phyloP scores from a whole-genome alignment of 192 early-diverging fungal genomes.

The Martensiomyces pterosporus region DNA sequence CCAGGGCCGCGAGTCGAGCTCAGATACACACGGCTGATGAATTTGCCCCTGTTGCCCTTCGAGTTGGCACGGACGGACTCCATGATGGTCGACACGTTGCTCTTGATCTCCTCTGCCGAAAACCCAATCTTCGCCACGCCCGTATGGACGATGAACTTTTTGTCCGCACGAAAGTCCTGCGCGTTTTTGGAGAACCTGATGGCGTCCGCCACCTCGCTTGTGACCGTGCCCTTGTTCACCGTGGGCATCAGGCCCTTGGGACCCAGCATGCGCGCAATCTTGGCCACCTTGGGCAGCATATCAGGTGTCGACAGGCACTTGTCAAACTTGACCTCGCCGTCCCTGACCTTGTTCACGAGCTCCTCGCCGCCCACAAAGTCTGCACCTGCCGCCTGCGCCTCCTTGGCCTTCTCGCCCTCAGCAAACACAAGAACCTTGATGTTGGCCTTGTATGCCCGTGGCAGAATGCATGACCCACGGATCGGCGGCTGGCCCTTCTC shows the following conservation, averaged over 20 bases:
- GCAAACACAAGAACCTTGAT: conserved; percentile 76
- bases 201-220: conserved; percentile 64
- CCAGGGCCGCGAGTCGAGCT: conserved; percentile 70
- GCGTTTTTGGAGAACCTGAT: conserved; percentile 63
- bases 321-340: conserved; percentile 71
- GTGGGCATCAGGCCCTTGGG: conserved; percentile 97
- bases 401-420: conserved; percentile 77
- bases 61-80: conserved; percentile 57
- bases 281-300: conserved; percentile 84
- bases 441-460: conserved; percentile 56
- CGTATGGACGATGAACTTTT: conserved; percentile 64
- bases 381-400: conserved; percentile 76
- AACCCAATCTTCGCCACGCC: conserved; percentile 49
- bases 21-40: conserved; percentile 59
- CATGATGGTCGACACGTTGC: conserved; percentile 58
- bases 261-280: conserved; percentile 84
- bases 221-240: conserved; percentile 78
- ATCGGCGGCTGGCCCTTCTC: conserved; percentile 79
- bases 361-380: conserved; percentile 83
- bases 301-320: conserved; percentile 82
- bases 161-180: conserved; percentile 75
- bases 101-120: conserved; percentile 28
- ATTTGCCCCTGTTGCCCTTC: conserved; percentile 39
- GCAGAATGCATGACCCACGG: conserved; percentile 73
- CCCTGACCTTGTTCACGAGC: conserved; percentile 63